Percentiles rank a stretch among this genome's conserved stretches.
Conservation (phyloP, 257 asterid genomes). For the Rhazya stricta region DNA sequence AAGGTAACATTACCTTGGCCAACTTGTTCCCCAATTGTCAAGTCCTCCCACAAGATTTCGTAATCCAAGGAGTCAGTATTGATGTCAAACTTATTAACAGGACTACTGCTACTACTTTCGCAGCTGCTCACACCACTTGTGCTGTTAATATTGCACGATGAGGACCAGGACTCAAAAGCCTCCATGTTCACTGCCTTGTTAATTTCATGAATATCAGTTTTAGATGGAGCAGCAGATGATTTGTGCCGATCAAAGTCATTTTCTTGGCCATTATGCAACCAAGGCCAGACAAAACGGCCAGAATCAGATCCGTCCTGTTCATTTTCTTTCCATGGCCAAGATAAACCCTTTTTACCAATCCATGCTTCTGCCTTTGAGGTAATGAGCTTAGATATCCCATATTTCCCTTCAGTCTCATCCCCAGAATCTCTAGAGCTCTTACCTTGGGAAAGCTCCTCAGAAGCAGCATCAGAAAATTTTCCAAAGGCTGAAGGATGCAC, state of each 20-base stretch:
- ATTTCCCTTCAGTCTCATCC: slow-evolving; percentile 68
- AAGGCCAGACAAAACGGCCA: slow-evolving; percentile 63
- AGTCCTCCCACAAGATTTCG: slow-evolving; percentile 93
- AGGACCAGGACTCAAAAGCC: slow-evolving; percentile 85
- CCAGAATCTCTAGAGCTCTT: slow-evolving; percentile 55
- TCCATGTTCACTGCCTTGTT: slow-evolving; percentile 47
- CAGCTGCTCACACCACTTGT: slow-evolving; percentile 81
- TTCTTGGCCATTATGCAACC: slow-evolving; percentile 62
- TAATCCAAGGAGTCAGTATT: slow-evolving; percentile 73
- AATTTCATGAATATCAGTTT: slow-evolving; percentile 45
- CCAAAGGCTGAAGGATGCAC: slow-evolving; percentile 62
- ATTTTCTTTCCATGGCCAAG: slow-evolving; percentile 86
- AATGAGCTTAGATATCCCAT: slow-evolving; percentile 59
- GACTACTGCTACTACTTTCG: slow-evolving; percentile 72
- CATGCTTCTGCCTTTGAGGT: slow-evolving; percentile 83
- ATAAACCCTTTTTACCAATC: slow-evolving; percentile 55
- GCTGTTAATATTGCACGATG: slow-evolving; percentile 70
- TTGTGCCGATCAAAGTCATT: slow-evolving; percentile 46
- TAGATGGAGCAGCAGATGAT: slow-evolving; percentile 28
- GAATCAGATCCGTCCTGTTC: slow-evolving; percentile 62
- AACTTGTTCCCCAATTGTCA: slow-evolving; percentile 83
- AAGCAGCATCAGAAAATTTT: slow-evolving; percentile 39
- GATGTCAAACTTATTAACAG: slow-evolving; percentile 59
- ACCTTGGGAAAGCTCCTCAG: slow-evolving; percentile 37
- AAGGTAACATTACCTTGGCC: slow-evolving; percentile 69